These are phyloP conservation scores for Pseudohalonectria lignicola DNA, from an alignment of 2,329 filamentous ascomycete genomes.

Conservation along the genomic window DNA sequence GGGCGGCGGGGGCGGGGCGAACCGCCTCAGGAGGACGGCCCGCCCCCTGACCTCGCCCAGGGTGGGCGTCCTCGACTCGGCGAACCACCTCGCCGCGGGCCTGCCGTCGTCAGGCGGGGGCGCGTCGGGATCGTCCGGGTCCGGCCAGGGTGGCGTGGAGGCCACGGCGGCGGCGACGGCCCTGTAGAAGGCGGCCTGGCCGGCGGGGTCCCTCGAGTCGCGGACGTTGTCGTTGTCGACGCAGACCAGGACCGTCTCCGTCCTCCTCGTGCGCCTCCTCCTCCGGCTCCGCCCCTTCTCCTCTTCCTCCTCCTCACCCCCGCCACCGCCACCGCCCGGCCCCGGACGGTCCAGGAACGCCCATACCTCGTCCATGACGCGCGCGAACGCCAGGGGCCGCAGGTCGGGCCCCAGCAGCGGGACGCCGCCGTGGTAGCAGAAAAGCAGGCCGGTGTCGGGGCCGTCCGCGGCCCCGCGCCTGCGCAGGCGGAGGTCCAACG, in stretches of 20 bases:
- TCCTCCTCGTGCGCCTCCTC: constrained; percentile 27
- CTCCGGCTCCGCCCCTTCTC: constrained; percentile 22
- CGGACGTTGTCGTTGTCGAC: constrained; percentile 58
- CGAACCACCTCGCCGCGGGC: constrained; percentile 43
- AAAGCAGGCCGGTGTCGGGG: constrained; percentile 32
- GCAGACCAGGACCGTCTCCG: constrained; percentile 56
- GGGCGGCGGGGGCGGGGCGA: constrained; percentile 16
- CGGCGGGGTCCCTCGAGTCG: constrained; percentile 31
- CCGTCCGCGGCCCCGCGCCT: too few relatives aligned
- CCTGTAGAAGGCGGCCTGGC: constrained; percentile 21
- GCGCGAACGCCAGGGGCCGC: constrained; percentile 47
- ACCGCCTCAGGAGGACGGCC: constrained; percentile 56
- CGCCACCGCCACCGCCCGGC: not conserved
- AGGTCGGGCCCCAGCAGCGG: constrained; percentile 49
- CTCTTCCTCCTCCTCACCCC: not conserved
- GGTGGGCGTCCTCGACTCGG: constrained; percentile 44
- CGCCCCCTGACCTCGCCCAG: constrained; percentile 55
- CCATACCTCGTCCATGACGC: constrained; percentile 46
- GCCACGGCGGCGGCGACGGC: constrained; percentile 44
- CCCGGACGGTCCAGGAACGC: too few relatives aligned
- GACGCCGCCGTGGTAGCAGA: constrained; percentile 61
- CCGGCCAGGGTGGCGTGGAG: constrained; percentile 17
- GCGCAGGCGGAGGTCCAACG: constrained; percentile 49
- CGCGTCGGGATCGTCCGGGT: constrained; percentile 6
- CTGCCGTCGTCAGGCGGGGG: not conserved